Evolutionary conservation across 2,329 filamentous ascomycete genomes (phyloP).

Genomic region (Talaromyces sp.): DNA sequence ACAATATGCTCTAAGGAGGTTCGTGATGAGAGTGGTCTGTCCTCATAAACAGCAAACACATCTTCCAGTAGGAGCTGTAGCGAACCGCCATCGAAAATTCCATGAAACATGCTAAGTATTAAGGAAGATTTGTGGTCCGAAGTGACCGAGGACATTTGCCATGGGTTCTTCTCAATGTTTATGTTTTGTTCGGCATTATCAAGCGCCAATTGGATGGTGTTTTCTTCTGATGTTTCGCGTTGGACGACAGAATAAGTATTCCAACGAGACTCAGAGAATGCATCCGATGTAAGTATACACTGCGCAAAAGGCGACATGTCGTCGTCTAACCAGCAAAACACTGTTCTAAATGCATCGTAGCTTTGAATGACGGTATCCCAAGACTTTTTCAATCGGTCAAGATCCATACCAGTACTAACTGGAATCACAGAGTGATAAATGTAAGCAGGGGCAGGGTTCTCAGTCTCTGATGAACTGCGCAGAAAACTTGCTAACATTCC

Average conservation of each 20-base stretch:
- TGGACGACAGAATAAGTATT: constrained; percentile 11
- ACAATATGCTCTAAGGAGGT: constrained; percentile 23
- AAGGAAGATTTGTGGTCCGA: constrained; percentile 12
- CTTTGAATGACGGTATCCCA: constrained; percentile 20
- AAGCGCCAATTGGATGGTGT: constrained; percentile 15
- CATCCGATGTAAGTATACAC: constrained; percentile 21
- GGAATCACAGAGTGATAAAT: constrained; percentile 28
- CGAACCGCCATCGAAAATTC: constrained; percentile 35
- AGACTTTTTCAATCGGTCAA: constrained; percentile 20
- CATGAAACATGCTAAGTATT: constrained; percentile 33
- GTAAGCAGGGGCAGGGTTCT: constrained; percentile 21
- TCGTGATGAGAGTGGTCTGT: constrained; percentile 7
- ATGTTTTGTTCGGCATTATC: constrained; percentile 18
- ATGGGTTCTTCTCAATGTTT: constrained; percentile 16
- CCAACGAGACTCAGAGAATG: constrained; percentile 14
- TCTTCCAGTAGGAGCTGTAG: constrained; percentile 30
- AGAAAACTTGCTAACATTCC: constrained; percentile 32
- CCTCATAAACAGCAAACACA: constrained; percentile 20
- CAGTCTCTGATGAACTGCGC: constrained; percentile 16
- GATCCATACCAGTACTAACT: constrained; percentile 20
- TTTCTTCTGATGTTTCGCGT: constrained; percentile 2
- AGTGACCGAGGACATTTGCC: constrained; percentile 21
- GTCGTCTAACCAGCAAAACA: constrained; percentile 30
- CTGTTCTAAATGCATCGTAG: constrained; percentile 30
- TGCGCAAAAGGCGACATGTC: constrained; percentile 32